phyloP scores from a whole-genome alignment of 805 yeast genomes.

The Kuraishia hungarica region DNA sequence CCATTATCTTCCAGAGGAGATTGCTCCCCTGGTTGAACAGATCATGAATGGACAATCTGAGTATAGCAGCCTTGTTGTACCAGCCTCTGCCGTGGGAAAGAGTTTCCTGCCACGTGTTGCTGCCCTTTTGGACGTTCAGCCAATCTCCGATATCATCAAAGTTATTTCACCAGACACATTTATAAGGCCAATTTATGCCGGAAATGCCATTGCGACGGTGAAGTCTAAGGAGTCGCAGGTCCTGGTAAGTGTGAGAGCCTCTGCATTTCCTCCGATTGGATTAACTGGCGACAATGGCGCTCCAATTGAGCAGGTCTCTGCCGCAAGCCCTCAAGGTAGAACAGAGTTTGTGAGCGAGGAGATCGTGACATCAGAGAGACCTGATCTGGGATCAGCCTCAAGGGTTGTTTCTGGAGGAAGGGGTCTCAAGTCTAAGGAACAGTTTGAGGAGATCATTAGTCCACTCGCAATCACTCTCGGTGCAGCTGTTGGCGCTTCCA shows the following conservation, averaged over 20 bases:
- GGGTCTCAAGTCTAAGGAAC: constrained; percentile 84
- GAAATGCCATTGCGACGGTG: constrained; percentile 84
- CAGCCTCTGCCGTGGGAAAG: constrained; percentile 86
- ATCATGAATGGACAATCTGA: constrained; percentile 31
- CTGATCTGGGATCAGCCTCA: constrained; percentile 81
- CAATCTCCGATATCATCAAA: constrained; percentile 71
- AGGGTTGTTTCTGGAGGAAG: constrained; percentile 89
- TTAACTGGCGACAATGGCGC: constrained; percentile 21
- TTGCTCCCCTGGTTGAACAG: constrained; percentile 57
- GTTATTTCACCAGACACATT: constrained; percentile 65
- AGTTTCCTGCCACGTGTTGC: constrained; percentile 80
- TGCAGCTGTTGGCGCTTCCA: constrained; percentile 95
- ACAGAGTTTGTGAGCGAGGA: constrained; percentile 71
- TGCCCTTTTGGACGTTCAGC: constrained; percentile 80
- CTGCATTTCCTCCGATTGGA: constrained; percentile 56
- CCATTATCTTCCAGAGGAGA: constrained; percentile 71
- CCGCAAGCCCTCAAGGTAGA: constrained; percentile 26
- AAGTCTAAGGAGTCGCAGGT: constrained; percentile 57
- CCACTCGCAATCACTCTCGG: constrained; percentile 80
- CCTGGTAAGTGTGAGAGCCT: constrained; percentile 72
- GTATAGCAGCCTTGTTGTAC: constrained; percentile 65
- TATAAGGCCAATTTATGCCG: constrained; percentile 92
- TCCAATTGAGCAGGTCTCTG: constrained; percentile 39
- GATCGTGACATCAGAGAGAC: constrained; percentile 72
- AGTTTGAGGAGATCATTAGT: constrained; percentile 64